Percentiles rank a stretch among this genome's conserved stretches.
Conservation (phyloP, 345 rosid species). For the Stellera chamaejasme region DNA sequence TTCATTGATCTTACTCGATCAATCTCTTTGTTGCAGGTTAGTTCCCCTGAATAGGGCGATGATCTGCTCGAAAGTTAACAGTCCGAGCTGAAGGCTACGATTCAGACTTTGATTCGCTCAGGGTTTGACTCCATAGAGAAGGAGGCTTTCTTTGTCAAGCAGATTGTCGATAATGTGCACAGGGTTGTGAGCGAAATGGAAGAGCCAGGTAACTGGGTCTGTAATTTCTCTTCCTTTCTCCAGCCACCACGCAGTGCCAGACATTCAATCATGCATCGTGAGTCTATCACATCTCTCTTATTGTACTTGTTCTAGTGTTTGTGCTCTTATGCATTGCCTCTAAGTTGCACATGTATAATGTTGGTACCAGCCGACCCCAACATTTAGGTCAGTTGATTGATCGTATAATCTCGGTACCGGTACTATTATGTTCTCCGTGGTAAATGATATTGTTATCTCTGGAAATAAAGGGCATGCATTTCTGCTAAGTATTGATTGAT, state of each 20-base stretch:
- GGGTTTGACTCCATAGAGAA: conserved; percentile 74
- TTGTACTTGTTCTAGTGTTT: not conserved
- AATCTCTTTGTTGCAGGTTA: conserved; percentile 28
- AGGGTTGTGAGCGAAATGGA: conserved; percentile 56
- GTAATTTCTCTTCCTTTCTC: conserved; percentile 16
- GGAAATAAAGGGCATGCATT: not conserved
- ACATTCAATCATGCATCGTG: not conserved
- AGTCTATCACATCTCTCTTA: no score
- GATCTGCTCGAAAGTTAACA: conserved; percentile 56
- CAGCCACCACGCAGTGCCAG: not conserved
- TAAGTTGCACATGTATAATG: not conserved
- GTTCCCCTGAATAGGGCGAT: conserved; percentile 58
- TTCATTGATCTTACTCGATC: not conserved
- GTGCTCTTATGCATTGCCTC: not conserved
- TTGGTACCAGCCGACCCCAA: no score
- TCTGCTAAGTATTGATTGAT: not conserved
- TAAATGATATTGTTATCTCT: not conserved
- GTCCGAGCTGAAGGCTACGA: conserved; percentile 49
- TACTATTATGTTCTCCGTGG: not conserved
- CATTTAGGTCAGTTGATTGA: no score
- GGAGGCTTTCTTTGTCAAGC: conserved; percentile 53
- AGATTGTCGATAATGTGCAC: conserved; percentile 46
- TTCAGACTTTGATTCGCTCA: conserved; percentile 49
- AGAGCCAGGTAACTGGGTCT: conserved; percentile 60
- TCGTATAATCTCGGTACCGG: not conserved